Conservation (phyloP, 2,329 filamentous ascomycete genomes). For the Phaeosphaeria sp. region DNA sequence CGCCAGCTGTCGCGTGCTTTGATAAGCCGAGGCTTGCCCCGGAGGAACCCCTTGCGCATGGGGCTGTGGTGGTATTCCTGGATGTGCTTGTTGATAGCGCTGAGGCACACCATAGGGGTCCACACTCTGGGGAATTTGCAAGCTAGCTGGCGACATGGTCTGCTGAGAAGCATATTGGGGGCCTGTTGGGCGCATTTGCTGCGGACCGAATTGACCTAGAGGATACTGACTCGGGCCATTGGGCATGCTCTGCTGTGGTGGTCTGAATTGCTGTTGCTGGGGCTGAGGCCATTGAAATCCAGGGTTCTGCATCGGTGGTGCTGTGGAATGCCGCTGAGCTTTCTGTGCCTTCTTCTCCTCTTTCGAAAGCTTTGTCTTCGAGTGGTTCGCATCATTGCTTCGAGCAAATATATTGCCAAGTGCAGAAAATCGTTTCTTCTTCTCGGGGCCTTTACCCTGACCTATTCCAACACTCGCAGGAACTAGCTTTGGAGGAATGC, state of each 20-base stretch:
- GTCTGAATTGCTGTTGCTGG: constrained; percentile 19
- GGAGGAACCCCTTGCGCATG: constrained; percentile 5
- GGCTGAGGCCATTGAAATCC: constrained; percentile 21
- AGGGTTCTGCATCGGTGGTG: constrained; percentile 17
- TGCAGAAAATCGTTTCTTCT: constrained; percentile 55
- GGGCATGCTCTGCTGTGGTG: constrained; percentile 24
- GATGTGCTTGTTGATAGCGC: constrained; percentile 16
- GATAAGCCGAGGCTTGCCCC: constrained; percentile 31
- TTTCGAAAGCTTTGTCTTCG: constrained; percentile 41
- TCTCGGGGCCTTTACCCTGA: constrained; percentile 31
- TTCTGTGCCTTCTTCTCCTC: constrained; percentile 46
- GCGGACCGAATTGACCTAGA: constrained; percentile 15
- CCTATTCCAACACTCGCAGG: constrained; percentile 11
- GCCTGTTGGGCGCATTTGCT: constrained; percentile 21
- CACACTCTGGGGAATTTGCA: constrained; percentile 19
- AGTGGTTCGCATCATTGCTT: constrained; percentile 42
- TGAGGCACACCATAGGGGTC: constrained; percentile 18
- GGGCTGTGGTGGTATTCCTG: constrained; percentile 8
- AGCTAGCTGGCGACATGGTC: constrained; percentile 14
- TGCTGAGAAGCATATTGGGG: constrained; percentile 17
- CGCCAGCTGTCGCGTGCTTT: constrained; percentile 28
- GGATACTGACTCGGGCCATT: constrained; percentile 17
- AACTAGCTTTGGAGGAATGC: constrained; percentile 31
- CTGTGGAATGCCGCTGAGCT: constrained; percentile 31
- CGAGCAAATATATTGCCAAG: constrained; percentile 54